Evolutionary conservation across 2,329 filamentous ascomycete species (phyloP).

Genomic region (Colletotrichum sp.): DNA sequence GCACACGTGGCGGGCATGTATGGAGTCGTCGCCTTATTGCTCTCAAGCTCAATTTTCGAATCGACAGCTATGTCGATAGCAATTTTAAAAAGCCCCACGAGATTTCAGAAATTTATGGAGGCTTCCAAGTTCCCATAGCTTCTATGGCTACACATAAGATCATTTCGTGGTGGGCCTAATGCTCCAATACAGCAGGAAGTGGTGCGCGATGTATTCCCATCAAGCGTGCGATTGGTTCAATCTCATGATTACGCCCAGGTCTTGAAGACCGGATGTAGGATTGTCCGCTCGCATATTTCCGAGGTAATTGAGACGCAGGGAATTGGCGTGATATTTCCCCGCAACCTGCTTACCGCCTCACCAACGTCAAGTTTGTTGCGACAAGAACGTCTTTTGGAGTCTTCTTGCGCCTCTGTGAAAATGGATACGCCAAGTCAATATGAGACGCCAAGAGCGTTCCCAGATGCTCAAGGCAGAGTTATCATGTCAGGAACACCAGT

Average conservation of each 20-base stretch:
- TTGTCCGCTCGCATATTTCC: background rate
- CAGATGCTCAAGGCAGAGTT: background rate
- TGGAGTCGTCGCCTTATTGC: background rate
- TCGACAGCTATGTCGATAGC: background rate
- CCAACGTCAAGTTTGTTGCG: background rate
- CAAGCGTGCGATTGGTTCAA: background rate
- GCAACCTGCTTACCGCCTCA: background rate
- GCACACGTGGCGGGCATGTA: background rate
- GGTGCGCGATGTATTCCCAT: background rate
- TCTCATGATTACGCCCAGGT: background rate
- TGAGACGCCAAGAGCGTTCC: background rate
- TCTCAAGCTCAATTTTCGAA: background rate
- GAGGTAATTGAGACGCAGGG: background rate
- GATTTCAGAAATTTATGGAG: background rate
- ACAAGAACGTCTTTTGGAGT: background rate
- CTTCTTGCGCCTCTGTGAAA: background rate
- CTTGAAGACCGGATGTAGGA: background rate
- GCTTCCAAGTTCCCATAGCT: background rate
- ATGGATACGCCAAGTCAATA: background rate
- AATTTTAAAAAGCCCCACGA: background rate
- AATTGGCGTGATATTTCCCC: background rate
- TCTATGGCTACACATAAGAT: background rate
- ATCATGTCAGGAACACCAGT: background rate
- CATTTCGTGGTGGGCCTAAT: background rate
- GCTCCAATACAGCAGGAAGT: background rate